Percentiles rank a stretch among this genome's conserved stretches.
Conservation (phyloP, 768 basidiomycete genomes). For the Clavulina sp. region DNA sequence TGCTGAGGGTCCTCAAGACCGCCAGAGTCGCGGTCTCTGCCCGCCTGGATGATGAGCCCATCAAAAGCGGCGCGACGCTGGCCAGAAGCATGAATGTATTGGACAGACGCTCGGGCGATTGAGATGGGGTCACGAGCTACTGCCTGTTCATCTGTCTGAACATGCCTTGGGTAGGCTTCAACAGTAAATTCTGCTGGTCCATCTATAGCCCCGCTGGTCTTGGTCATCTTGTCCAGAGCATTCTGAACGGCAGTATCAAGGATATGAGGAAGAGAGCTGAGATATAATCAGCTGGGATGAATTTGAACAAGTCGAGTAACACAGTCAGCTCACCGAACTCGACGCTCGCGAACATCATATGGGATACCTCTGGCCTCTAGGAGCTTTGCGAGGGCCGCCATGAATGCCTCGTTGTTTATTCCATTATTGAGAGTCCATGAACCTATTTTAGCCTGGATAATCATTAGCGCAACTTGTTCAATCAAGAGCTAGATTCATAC, state of each 20-base stretch:
- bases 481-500: neutral
- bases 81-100: neutral
- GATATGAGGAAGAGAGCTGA: conserved; percentile 6
- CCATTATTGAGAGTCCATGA: neutral
- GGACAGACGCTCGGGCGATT: neutral
- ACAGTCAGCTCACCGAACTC: neutral
- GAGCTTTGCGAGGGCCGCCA: neutral
- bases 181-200: neutral
- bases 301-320: neutral
- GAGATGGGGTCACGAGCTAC: neutral
- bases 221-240: neutral
- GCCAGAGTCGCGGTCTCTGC: neutral
- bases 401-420: neutral
- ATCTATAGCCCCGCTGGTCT: neutral
- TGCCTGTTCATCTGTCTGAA: neutral
- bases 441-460: neutral
- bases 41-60: neutral
- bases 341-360: neutral
- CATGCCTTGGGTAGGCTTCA: neutral
- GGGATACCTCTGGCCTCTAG: neutral
- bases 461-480: neutral
- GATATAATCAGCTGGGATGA: neutral
- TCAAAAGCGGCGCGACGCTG: neutral
- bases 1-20: neutral
- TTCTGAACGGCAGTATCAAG: conserved; percentile 4